Conservation (phyloP, 768 basidiomycete genomes). For the Phylloporus scabripes region DNA sequence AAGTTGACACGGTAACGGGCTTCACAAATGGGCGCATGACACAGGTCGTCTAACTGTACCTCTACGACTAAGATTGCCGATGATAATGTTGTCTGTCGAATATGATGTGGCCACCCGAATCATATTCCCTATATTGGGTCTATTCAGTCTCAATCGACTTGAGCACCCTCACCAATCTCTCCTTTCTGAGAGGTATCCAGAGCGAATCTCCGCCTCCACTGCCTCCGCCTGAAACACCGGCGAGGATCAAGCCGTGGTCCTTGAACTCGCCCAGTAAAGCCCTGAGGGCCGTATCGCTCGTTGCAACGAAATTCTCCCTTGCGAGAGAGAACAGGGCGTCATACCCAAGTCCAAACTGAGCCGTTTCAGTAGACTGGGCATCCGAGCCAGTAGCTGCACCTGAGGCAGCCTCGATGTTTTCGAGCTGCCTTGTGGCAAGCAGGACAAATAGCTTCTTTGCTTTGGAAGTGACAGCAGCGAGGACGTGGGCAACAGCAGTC, state of each 20-base stretch:
- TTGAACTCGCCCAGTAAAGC: slow-evolving; percentile 84
- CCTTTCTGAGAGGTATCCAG: slow-evolving; percentile 86
- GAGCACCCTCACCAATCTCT: slow-evolving; percentile 53
- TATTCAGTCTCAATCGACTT: slow-evolving; percentile 22
- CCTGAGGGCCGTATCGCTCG: slow-evolving; percentile 78
- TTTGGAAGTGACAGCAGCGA: slow-evolving; percentile 82
- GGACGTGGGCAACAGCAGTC: slow-evolving; percentile 71
- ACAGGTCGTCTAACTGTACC: background rate
- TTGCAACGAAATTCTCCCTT: slow-evolving; percentile 80
- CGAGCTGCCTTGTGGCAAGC: slow-evolving; percentile 65
- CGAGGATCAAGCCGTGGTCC: slow-evolving; percentile 82
- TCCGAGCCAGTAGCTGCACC: slow-evolving; percentile 5
- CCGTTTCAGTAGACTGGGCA: slow-evolving; percentile 18
- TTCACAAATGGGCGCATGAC: background rate
- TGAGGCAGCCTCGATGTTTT: slow-evolving; percentile 36
- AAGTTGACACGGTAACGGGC: background rate
- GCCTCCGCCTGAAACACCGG: slow-evolving; percentile 36
- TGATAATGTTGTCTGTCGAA: background rate
- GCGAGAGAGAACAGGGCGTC: slow-evolving; percentile 69
- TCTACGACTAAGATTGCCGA: background rate
- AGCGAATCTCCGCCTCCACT: slow-evolving; percentile 52
- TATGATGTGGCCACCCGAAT: slow-evolving; percentile 1
- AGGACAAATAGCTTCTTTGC: slow-evolving; percentile 78
- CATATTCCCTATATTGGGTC: slow-evolving; percentile 5
- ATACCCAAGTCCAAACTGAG: slow-evolving; percentile 55